Evolutionary conservation across 2,329 filamentous ascomycete genomes (phyloP), one percentile per base, ranked within the genome.

Genomic region (Colletotrichum truncatum): DNA sequence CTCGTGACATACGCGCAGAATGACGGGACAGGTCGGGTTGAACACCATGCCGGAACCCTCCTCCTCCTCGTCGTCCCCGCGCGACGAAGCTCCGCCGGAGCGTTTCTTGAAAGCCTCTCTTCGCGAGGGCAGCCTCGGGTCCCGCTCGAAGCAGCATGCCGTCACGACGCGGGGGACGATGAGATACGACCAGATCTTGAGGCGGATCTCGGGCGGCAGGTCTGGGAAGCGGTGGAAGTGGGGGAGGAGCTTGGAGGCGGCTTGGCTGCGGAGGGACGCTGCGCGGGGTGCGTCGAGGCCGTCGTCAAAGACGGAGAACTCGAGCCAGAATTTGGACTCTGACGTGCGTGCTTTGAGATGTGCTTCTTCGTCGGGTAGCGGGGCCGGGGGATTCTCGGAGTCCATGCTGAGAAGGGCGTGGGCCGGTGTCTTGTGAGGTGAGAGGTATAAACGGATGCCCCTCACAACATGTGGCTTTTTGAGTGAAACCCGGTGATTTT

Each of bases 161-260:
- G 80, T 73, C 43, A 84, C 70, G 66, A 85, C 76, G 63, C 83
- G 81, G 26, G 82, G 82, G 66, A 75, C 77, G 52, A 84, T 71
- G 48, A 83, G 71, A 52, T 72, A 74, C 58, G 78, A 75, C 83
- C 83, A 85, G 67, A 85, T 76, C 71, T 79, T 78, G 57, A 84
- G 74, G 49, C 84, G 82, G 56, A 85, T 77, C 72, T 85, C 83
- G 25, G 78, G 58, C 2, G 83, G 83, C 7, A 84, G 76, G n/a
- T 68, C 43, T 4, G 73, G 53, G 71, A 82, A 82, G 46, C 62
- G 71, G 16, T 70, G 64, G 70, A 85, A 85, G 41, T 67, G 75
- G 12, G 72, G 72, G 69, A n/a, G n/a, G n/a, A 78, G 80, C 43
- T 72, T 58, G 57, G 70, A 41, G 26, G 66, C 26, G 21, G 49